Base-by-base conservation (phyloP, 495 filamentous ascomycete species). In the Aeminium ludgeri region DNA sequence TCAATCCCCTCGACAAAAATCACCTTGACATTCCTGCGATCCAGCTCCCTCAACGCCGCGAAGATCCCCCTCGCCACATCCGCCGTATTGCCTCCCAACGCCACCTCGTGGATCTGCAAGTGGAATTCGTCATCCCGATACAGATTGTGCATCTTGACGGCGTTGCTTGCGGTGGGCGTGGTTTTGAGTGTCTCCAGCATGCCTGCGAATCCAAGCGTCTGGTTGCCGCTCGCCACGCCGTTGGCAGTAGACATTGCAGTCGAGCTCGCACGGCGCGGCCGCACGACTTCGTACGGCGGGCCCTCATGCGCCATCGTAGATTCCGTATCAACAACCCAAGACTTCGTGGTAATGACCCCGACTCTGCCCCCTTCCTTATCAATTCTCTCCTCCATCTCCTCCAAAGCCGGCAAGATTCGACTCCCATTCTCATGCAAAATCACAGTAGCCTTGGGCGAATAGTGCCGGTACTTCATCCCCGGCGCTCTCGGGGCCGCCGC, bases 391-490 rank as follows among this genome's bases (percentile, higher is more conserved):
- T 54, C 16, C 3, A 61, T 32, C 5, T 52, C 55, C 13, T 56
- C 39, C 1, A 63, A 49, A 0, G 54, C 47, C 1, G 61, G 61
- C 2, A 51, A 40, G 16, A 45, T 52, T 0, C n/a, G n/a, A n/a
- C 62, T 63, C 2, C 59, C 64, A 20, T 60, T 39, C 41, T 93
- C 82, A 55, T 81, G 89, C 1, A 99, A 65, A 17, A 94, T 63
- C 8, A 99, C 87, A 23, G 68, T 75, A 12, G 89, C 89, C 53
- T 78, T 80, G 0, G 89, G 89, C 16, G 86, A 91, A 55, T 99
- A 99, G 57, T 99, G 89, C 50, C 86, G 79, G 59, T 99, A 99
- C 55, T 99, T 99, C 89, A 99, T 99, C 2, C 89, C 89, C 7
- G 89, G 89, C 2, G 87, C 86, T 41, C 79, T 71, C 5, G 91